Percentiles rank a stretch among this genome's conserved stretches.
phyloP scores from a whole-genome alignment of 116 monocot species.

The Posidonia oceanica region DNA sequence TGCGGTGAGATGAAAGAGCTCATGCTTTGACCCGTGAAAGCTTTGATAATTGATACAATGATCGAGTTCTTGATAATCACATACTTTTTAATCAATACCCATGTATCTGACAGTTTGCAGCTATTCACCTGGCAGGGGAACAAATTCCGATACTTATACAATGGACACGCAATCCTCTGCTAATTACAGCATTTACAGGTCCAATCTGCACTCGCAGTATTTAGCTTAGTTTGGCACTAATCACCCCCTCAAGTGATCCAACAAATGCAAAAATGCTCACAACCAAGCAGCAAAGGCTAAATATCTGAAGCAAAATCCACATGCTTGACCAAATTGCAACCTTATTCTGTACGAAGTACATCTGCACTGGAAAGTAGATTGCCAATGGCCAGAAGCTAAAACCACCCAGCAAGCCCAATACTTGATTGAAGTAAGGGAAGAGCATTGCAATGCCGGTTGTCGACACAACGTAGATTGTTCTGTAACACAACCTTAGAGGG shows the following conservation, averaged over 20 bases:
- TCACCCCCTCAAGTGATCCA: conserved; percentile 55
- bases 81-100: too few species aligned
- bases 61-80: too few species aligned
- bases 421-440: conserved; percentile 71
- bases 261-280: conserved; percentile 39
- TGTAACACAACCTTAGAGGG: conserved; percentile 23
- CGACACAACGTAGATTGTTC: conserved; percentile 40
- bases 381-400: conserved; percentile 61
- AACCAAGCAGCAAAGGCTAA: conserved; percentile 39
- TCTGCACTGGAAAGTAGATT: conserved; percentile 76
- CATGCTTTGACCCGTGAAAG: too few species aligned
- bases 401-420: conserved; percentile 49
- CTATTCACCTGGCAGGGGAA: too few species aligned
- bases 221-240: background rate
- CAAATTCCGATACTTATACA: too few species aligned
- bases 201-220: too few species aligned
- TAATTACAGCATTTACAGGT: too few species aligned
- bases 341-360: conserved; percentile 67
- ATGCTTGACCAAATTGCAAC: conserved; percentile 30
- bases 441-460: conserved; percentile 48
- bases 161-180: too few species aligned
- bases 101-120: too few species aligned
- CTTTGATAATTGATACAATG: too few species aligned
- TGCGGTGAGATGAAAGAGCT: too few species aligned
- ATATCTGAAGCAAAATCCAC: conserved; percentile 40